Percentiles rank a stretch among this genome's conserved stretches.
Conservation (phyloP, 2,329 filamentous ascomycete genomes). For the Magnaporthales sp. region DNA sequence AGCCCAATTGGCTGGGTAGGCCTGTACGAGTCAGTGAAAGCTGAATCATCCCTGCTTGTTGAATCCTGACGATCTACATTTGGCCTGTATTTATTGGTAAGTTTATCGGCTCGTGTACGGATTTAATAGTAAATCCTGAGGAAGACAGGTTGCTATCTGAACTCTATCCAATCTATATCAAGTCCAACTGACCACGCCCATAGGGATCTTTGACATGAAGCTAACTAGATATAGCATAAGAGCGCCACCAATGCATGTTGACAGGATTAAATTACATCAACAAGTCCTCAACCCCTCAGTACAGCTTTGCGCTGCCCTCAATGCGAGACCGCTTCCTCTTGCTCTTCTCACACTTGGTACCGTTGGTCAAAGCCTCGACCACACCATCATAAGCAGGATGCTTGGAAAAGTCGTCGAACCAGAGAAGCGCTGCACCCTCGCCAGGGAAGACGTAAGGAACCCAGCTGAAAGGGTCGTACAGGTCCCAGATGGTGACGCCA, state of each 20-base stretch:
- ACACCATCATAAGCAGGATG: conserved; percentile 33
- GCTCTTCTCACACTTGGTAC: conserved; percentile 10
- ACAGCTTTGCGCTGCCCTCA: not conserved
- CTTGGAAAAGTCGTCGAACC: conserved; percentile 22
- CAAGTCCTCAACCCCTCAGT: not conserved
- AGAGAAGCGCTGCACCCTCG: conserved; percentile 4
- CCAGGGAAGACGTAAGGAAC: conserved; percentile 6
- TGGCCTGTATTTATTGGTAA: too few species aligned
- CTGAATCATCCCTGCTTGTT: too few species aligned
- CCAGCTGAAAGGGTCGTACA: conserved; percentile 8
- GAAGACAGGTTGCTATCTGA: too few species aligned
- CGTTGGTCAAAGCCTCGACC: conserved; percentile 25
- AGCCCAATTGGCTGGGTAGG: too few species aligned
- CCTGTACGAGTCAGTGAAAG: too few species aligned
- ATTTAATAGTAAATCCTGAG: too few species aligned
- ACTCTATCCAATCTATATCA: too few species aligned
- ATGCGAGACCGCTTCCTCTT: not conserved
- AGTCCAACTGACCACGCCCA: too few species aligned
- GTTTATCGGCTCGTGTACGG: too few species aligned
- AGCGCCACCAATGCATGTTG: not conserved
- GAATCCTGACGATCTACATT: too few species aligned
- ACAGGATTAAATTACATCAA: not conserved
- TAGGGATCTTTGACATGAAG: too few species aligned
- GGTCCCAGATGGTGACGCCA: conserved; percentile 8
- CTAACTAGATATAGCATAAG: too few species aligned